These are phyloP conservation scores for Limonium bicolor DNA, from an alignment of 148 eudicot species.

Conservation along the genomic window DNA sequence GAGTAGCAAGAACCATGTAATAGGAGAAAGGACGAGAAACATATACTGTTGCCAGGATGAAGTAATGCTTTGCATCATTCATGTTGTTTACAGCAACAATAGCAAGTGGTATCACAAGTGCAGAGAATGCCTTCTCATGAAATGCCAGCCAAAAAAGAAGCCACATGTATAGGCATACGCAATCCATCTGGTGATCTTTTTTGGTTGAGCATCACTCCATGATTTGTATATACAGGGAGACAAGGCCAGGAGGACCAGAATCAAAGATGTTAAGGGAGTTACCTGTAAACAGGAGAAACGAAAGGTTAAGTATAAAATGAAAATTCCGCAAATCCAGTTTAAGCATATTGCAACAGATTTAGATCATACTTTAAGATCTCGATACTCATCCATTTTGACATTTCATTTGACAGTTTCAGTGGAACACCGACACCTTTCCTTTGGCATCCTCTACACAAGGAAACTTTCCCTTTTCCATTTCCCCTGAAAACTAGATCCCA, in stretches of 20 bases:
- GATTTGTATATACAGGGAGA: conserved; percentile 65
- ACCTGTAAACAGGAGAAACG: conserved; percentile 48
- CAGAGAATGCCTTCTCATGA: conserved; percentile 88
- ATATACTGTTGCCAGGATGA: conserved; percentile 61
- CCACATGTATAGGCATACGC: conserved; percentile 94
- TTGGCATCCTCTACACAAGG: too few relatives aligned
- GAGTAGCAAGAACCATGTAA: not conserved
- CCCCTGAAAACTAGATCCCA: too few relatives aligned
- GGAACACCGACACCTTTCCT: too few relatives aligned
- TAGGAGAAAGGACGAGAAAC: not conserved
- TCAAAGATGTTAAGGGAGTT: conserved; percentile 65
- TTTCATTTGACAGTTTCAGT: too few relatives aligned
- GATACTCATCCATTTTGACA: too few relatives aligned
- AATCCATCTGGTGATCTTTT: conserved; percentile 70
- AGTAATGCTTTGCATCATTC: conserved; percentile 70
- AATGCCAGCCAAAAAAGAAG: conserved; percentile 96
- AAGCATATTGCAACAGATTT: too few relatives aligned
- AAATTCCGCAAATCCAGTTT: too few relatives aligned
- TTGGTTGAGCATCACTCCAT: conserved; percentile 80
- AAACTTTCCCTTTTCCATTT: too few relatives aligned
- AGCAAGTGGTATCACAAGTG: conserved; percentile 84
- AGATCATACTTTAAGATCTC: too few relatives aligned
- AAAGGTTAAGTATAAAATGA: too few relatives aligned
- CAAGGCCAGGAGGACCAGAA: conserved; percentile 58
- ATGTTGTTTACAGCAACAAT: conserved; percentile 45